phyloP scores from a whole-genome alignment of 2,329 filamentous ascomycete species.

The Botrytis aclada region DNA sequence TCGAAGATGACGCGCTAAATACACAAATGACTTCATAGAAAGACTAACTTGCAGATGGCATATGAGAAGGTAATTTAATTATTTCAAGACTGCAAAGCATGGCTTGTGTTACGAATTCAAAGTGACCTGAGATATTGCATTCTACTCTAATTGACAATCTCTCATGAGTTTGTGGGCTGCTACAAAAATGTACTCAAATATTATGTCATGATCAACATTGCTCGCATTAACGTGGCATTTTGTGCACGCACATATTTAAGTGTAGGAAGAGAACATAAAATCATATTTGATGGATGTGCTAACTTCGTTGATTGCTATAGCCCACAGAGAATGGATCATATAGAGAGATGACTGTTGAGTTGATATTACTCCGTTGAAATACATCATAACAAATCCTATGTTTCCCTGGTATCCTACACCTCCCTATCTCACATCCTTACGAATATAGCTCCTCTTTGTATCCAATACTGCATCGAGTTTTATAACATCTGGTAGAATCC shows the following conservation, averaged over 20 bases:
- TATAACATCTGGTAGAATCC: too few species aligned
- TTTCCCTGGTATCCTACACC: too few species aligned
- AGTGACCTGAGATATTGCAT: not conserved
- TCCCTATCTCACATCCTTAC: too few species aligned
- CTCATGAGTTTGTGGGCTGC: not conserved
- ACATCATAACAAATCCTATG: not conserved
- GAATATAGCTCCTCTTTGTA: not conserved
- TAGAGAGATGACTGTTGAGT: not conserved
- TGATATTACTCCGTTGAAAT: not conserved
- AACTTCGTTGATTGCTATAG: not conserved
- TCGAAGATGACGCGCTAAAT: not conserved
- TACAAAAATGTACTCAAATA: not conserved
- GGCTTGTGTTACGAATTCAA: rapidly evolving
- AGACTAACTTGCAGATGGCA: too few species aligned
- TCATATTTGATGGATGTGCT: not conserved
- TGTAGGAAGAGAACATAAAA: not conserved
- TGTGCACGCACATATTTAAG: not conserved
- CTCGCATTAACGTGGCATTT: too few species aligned
- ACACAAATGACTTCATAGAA: not conserved
- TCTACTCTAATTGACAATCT: not conserved
- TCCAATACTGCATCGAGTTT: not conserved
- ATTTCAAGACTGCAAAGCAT: not conserved
- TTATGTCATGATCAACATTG: too few species aligned
- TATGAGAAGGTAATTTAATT: not conserved
- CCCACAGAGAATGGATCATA: not conserved